These are phyloP conservation scores for Colletotrichum lini DNA, from an alignment of 2,329 filamentous ascomycete genomes.

Conservation along the genomic window DNA sequence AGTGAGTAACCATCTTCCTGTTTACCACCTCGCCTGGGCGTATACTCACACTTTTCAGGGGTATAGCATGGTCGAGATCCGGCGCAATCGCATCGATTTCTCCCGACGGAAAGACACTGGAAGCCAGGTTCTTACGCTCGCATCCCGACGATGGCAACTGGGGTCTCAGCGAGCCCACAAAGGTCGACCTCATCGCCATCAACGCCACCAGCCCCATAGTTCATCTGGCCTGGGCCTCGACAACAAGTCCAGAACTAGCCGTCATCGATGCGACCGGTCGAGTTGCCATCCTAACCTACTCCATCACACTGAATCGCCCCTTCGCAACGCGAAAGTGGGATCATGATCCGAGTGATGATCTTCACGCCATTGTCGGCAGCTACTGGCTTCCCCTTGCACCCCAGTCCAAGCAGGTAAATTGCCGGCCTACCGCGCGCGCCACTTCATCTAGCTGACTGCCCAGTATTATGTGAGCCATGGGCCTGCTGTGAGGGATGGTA, in stretches of 20 bases:
- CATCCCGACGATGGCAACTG: constrained; percentile 79
- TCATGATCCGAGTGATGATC: constrained; percentile 79
- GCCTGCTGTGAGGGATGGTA: constrained; percentile 74
- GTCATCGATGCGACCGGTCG: constrained; percentile 85
- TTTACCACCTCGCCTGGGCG: constrained; percentile 42
- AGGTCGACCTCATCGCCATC: constrained; percentile 72
- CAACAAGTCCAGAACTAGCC: constrained; percentile 83
- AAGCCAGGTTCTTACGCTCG: constrained; percentile 80
- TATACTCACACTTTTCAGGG: constrained; percentile 62
- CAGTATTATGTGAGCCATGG: constrained; percentile 66
- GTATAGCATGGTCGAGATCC: constrained; percentile 88
- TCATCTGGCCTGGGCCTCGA: constrained; percentile 85
- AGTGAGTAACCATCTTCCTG: constrained; percentile 68
- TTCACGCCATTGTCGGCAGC: constrained; percentile 84
- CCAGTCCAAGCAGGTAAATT: constrained; percentile 56
- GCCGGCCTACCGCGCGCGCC: constrained; percentile 33
- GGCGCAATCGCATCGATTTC: constrained; percentile 89
- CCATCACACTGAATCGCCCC: constrained; percentile 81
- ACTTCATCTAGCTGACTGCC: constrained; percentile 11
- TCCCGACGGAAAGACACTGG: constrained; percentile 77
- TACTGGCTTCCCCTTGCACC: constrained; percentile 83
- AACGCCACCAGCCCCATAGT: constrained; percentile 78
- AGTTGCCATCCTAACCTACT: constrained; percentile 80
- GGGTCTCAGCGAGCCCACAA: constrained; percentile 81
- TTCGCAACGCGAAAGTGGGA: constrained; percentile 73